Evolutionary conservation across 768 basidiomycete genomes (phyloP).

Genomic region (Agrocybe pediades): DNA sequence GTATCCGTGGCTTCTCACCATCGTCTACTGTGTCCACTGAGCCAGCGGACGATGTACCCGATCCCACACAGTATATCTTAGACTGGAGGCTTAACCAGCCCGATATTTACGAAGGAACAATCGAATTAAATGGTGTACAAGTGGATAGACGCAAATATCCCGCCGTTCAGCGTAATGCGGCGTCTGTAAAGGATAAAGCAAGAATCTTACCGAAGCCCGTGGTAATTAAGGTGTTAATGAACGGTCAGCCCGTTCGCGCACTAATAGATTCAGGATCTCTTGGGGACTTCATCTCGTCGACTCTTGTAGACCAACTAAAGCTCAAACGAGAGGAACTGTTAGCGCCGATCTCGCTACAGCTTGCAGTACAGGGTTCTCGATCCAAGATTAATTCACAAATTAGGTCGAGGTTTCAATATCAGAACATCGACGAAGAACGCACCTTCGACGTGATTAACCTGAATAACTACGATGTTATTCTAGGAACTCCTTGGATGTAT

Average conservation of each 20-base stretch:
- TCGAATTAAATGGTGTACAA: conserved; percentile 9
- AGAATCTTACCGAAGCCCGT: conserved; percentile 32
- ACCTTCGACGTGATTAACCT: conserved; percentile 40
- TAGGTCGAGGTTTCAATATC: conserved; percentile 29
- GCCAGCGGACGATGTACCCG: neutral
- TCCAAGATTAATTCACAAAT: conserved; percentile 35
- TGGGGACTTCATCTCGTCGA: conserved; percentile 41
- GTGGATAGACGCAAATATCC: conserved; percentile 15
- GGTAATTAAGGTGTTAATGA: conserved; percentile 27
- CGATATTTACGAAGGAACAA: neutral
- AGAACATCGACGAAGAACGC: conserved; percentile 26
- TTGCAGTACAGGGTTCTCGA: conserved; percentile 43
- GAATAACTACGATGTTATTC: conserved; percentile 37
- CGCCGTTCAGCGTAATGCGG: conserved; percentile 25
- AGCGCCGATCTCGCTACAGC: conserved; percentile 33
- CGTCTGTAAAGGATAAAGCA: conserved; percentile 16
- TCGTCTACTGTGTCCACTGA: neutral
- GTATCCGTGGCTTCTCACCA: neutral
- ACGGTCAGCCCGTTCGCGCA: conserved; percentile 31
- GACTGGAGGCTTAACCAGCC: neutral
- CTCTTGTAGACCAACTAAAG: conserved; percentile 36
- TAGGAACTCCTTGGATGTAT: conserved; percentile 34
- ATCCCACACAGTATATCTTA: neutral
- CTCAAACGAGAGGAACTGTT: conserved; percentile 21
- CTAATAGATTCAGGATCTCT: conserved; percentile 39